Evolutionary conservation across 176 grass and related monocot genomes (phyloP), one percentile per base, ranked within the genome.

Genomic region (Triticum turgidum): DNA sequence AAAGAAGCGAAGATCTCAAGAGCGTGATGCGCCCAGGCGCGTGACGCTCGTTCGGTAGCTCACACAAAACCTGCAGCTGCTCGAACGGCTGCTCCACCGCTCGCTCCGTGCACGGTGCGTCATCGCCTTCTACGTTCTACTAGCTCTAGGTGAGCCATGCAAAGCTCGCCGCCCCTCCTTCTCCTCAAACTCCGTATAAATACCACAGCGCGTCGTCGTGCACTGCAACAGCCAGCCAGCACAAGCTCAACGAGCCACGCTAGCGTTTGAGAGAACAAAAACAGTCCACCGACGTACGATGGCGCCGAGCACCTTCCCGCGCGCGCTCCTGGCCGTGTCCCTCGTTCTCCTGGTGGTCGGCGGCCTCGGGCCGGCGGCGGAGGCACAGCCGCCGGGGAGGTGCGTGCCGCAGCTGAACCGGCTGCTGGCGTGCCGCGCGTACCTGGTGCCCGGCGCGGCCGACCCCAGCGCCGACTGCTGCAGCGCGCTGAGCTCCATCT

Each of bases 401-500:
- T 96, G 94, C 87, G 88, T 87, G 13, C 82, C 85, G 65, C 87
- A 92, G 82, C 91, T 96, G 51, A 88, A 86, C 34, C 41, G 73
- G 10, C 89, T 96, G 14, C 87, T 96, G 29, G 82, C 89, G 58
- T 96, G 94, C 90, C 91, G 91, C 27, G 85, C 85, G 67, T 96
- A 85, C 71, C 62, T 86, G 10, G 87, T 92, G 49, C 94, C 94
- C 22, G 94, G 89, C 34, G 89, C 91, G 27, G 80, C 87, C 15
- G 79, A 87, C 73, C 87, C 91, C 10, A 96, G 89, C 89, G 38
- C 85, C 37, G 87, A 93, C 29, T 96, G 94, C 85, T 96, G 94
- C 94, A 64, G 68, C 77, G 94, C 94, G 81, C 81, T 96, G 1
- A 70, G 89, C 54, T 51, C 85, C 52, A 76, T 96, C 75, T 84